These are phyloP conservation scores for Euphorbia celastroides DNA, from an alignment of 441 rosid genomes.

Conservation along the genomic window DNA sequence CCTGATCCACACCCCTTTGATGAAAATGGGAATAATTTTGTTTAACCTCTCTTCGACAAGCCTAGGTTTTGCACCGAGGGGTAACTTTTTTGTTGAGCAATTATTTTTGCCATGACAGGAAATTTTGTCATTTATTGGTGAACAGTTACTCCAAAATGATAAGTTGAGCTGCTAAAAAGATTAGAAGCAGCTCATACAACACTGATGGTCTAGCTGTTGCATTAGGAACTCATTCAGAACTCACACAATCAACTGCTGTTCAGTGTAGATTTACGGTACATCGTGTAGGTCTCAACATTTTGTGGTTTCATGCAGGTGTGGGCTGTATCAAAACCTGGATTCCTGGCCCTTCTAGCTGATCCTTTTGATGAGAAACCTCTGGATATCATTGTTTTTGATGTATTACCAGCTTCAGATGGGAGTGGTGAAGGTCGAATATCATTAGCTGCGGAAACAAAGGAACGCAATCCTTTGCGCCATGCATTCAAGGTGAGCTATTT, in stretches of 20 bases:
- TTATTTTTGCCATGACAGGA: background rate
- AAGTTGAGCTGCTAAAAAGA: background rate
- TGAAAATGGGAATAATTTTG: background rate
- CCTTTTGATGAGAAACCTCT: slow-evolving; percentile 79
- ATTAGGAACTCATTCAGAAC: background rate
- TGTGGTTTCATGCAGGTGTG: slow-evolving; percentile 63
- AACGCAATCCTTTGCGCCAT: slow-evolving; percentile 90
- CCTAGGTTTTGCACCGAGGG: too few species aligned
- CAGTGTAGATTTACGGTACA: background rate
- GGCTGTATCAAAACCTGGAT: slow-evolving; percentile 98
- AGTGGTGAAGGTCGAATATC: slow-evolving; percentile 72
- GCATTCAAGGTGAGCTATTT: slow-evolving; percentile 63
- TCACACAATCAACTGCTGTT: background rate
- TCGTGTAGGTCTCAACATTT: background rate
- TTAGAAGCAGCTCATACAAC: background rate
- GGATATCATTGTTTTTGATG: slow-evolving; percentile 94
- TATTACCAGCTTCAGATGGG: slow-evolving; percentile 84
- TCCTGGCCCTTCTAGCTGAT: slow-evolving; percentile 85
- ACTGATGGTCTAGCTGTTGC: background rate
- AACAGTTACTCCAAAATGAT: slow-evolving; percentile 1
- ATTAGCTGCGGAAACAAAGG: slow-evolving; percentile 83
- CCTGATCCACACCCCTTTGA: background rate
- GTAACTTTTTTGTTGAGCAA: background rate
- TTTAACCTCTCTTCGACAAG: background rate
- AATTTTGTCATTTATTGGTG: background rate